These are phyloP conservation scores for Lipomyces yamanashiensis DNA, from an alignment of 805 yeast species.

Conservation along the genomic window DNA sequence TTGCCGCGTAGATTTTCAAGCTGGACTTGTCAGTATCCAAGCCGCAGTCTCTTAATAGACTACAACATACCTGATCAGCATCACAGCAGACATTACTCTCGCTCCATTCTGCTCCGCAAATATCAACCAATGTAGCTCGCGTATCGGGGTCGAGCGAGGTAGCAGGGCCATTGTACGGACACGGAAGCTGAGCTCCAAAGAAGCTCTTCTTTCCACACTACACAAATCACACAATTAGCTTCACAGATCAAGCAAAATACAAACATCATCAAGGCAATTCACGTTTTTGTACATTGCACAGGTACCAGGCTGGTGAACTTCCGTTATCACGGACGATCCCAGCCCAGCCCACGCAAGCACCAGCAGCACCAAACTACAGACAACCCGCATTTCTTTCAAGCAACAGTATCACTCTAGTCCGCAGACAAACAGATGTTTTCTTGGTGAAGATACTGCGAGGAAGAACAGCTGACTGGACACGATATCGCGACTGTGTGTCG, in stretches of 20 bases:
- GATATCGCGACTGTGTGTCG: too few species aligned
- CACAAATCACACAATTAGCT: not conserved
- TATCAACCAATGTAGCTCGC: conserved; percentile 52
- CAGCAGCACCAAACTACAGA: not conserved
- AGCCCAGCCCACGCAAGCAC: not conserved
- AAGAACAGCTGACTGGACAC: too few species aligned
- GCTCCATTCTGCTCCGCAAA: conserved; percentile 78
- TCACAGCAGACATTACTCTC: conserved; percentile 70
- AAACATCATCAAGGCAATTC: conserved; percentile 8
- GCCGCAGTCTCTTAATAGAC: not conserved
- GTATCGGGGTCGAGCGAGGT: conserved; percentile 53
- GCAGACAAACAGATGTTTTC: not conserved
- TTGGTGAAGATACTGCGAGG: too few species aligned
- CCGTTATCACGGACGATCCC: conserved; percentile 24
- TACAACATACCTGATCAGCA: conserved; percentile 55
- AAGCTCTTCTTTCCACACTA: conserved; percentile 78
- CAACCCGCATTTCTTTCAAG: not conserved
- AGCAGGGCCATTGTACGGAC: conserved; percentile 63
- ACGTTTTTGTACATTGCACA: conserved; percentile 61
- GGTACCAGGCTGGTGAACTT: conserved; percentile 49
- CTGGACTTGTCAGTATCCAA: conserved; percentile 16
- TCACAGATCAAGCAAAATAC: not conserved
- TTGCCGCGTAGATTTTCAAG: conserved; percentile 57
- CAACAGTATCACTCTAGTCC: not conserved
- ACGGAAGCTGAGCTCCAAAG: conserved; percentile 81